A percentile compares a stretch with the other conserved stretches of the same genome.
Evolutionary conservation across 2,329 filamentous ascomycete genomes (phyloP).

Genomic region (Arthrinium puccinioides): DNA sequence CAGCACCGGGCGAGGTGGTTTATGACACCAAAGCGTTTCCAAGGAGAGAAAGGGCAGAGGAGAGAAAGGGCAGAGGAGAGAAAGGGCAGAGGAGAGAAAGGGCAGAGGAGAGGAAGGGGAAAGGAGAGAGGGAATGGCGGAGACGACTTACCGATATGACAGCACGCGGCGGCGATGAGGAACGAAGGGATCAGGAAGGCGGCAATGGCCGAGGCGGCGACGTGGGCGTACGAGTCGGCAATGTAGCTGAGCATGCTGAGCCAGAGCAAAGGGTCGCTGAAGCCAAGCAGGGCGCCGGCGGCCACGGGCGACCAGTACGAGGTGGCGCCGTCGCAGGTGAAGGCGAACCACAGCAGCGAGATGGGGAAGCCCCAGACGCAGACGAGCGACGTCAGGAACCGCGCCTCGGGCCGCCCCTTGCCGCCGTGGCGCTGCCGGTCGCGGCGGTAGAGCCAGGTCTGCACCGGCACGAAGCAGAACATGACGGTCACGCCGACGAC

Average conservation of each 20-base stretch:
- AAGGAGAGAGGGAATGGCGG: not conserved
- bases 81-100: constrained; percentile 6
- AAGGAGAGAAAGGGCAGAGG: too few species aligned
- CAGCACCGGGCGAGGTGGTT: too few species aligned
- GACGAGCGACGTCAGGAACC: constrained; percentile 32
- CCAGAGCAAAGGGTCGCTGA: constrained; percentile 34
- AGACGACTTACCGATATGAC: constrained; percentile 27
- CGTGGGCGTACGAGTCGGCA: constrained; percentile 32
- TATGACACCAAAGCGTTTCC: too few species aligned
- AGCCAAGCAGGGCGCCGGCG: constrained; percentile 29
- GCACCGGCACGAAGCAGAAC: constrained; percentile 32
- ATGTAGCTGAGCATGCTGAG: constrained; percentile 36
- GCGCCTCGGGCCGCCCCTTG: constrained; percentile 29
- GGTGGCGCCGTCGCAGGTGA: constrained; percentile 29
- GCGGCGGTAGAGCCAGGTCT: constrained; percentile 31
- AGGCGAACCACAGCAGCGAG: constrained; percentile 34
- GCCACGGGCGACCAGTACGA: constrained; percentile 33
- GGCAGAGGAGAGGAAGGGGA: not conserved
- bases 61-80: not conserved
- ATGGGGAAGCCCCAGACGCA: constrained; percentile 33
- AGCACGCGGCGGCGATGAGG: constrained; percentile 29
- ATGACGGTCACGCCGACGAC: constrained; percentile 32
- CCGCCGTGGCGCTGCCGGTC: constrained; percentile 27
- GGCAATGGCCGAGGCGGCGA: constrained; percentile 31
- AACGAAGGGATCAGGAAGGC: constrained; percentile 36